Percentiles rank a stretch among this genome's conserved stretches.
These are phyloP conservation scores for Xylariaceae sp. DNA, from an alignment of 2,329 filamentous ascomycete species.

Conservation along the genomic window DNA sequence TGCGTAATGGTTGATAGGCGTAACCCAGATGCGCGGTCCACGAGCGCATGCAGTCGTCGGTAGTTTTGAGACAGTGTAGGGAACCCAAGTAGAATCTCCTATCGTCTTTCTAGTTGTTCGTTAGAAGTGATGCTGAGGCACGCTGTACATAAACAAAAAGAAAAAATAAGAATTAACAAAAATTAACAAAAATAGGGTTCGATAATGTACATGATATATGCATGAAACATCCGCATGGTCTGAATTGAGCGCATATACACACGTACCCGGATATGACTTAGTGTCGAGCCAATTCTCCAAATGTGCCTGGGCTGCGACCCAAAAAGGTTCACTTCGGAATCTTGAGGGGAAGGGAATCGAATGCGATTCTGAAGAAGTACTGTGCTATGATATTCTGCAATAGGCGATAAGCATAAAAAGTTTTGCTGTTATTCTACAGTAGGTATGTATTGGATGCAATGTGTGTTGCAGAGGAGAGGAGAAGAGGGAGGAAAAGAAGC, in stretches of 20 bases:
- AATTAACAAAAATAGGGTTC: no score
- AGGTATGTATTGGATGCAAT: not conserved
- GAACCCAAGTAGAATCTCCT: no score
- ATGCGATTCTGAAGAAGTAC: not conserved
- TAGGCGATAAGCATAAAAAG: not conserved
- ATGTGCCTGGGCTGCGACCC: not conserved
- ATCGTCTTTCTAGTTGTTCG: no score
- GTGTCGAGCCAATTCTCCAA: not conserved
- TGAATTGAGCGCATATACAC: no score
- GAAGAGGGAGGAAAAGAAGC: constrained; percentile 3
- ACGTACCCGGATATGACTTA: not conserved
- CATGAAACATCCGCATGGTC: no score
- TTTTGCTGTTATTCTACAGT: not conserved
- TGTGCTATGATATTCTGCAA: not conserved
- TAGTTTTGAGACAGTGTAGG: not conserved
- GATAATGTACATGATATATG: no score
- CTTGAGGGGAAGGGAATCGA: no score
- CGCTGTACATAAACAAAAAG: no score
- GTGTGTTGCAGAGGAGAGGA: not conserved
- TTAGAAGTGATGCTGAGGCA: no score
- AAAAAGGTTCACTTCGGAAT: not conserved
- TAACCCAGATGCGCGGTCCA: not conserved
- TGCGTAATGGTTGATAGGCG: not conserved
- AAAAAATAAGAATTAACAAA: no score
- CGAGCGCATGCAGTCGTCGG: not conserved